Evolutionary conservation across 352 stramenopile genomes (phyloP).

Genomic region (Hyaloperonospora brassicae): DNA sequence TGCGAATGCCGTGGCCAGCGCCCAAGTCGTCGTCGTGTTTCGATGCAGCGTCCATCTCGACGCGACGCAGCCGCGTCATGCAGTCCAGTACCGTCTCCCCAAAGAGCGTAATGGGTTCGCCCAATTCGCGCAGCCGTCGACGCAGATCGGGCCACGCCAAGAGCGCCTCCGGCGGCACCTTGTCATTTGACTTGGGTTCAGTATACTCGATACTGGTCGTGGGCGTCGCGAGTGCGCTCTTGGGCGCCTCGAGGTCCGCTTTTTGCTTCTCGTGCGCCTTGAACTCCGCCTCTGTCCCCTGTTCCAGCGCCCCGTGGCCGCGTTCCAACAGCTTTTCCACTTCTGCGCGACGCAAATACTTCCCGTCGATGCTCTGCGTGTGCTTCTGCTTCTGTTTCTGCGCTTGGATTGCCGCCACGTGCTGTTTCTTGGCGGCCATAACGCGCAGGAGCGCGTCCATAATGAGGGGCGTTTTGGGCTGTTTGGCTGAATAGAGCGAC

Average conservation of each 20-base stretch:
- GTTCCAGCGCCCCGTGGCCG: constrained; percentile 16
- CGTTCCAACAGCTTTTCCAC: constrained; percentile 55
- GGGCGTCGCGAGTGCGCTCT: constrained; percentile 4
- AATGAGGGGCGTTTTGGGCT: neutral
- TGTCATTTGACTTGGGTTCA: constrained; percentile 1
- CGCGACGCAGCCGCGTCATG: constrained; percentile 51
- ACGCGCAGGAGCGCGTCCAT: constrained; percentile 72
- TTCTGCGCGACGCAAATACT: constrained; percentile 72
- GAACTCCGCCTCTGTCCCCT: constrained; percentile 1
- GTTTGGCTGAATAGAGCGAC: neutral
- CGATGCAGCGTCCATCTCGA: constrained; percentile 58
- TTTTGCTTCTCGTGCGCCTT: constrained; percentile 58
- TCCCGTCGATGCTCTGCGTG: constrained; percentile 21
- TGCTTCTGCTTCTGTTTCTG: constrained; percentile 35
- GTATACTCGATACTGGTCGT: neutral
- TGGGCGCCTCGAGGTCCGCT: constrained; percentile 13
- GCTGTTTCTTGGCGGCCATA: constrained; percentile 78
- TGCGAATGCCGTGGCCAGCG: constrained; percentile 68
- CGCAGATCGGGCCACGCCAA: constrained; percentile 74
- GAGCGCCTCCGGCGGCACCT: constrained; percentile 16
- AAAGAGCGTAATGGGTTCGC: constrained; percentile 84
- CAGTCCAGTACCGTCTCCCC: constrained; percentile 61
- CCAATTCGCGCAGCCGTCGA: constrained; percentile 65
- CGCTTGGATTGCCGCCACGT: constrained; percentile 48
- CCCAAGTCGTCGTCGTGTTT: constrained; percentile 64